phyloP scores from a whole-genome alignment of 2,329 filamentous ascomycete genomes.

The Coniella vitis region DNA sequence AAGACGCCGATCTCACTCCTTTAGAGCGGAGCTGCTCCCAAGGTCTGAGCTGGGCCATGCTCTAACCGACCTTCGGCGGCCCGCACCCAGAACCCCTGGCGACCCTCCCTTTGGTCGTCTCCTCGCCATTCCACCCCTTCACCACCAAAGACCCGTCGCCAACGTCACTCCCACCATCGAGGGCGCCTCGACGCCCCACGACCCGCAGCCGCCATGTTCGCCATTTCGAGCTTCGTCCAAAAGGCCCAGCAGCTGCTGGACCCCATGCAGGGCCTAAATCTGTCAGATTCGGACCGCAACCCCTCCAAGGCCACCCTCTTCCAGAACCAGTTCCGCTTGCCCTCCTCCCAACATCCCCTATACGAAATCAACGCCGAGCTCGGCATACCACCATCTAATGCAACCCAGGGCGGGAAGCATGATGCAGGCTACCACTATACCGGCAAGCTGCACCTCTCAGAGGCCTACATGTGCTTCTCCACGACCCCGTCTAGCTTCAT shows the following conservation, averaged over 20 bases:
- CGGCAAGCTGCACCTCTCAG: constrained; percentile 87
- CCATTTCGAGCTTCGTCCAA: constrained; percentile 75
- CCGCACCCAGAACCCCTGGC: constrained; percentile 3
- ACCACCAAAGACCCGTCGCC: neutral
- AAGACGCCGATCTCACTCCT: too few species aligned
- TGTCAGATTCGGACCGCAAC: constrained; percentile 68
- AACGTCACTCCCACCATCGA: constrained; percentile 7
- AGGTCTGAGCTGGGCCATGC: neutral
- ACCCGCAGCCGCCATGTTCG: constrained; percentile 44
- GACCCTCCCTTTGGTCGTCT: neutral
- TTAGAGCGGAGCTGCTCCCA: too few species aligned
- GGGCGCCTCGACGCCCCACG: constrained; percentile 12
- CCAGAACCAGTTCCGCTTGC: constrained; percentile 92
- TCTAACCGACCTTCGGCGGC: neutral
- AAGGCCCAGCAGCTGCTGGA: constrained; percentile 95
- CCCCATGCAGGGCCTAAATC: constrained; percentile 68
- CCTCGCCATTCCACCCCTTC: neutral
- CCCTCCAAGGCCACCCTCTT: constrained; percentile 91
- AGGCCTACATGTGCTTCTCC: constrained; percentile 93
- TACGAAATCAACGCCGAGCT: constrained; percentile 97
- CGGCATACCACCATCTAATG: constrained; percentile 70
- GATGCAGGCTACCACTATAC: constrained; percentile 80
- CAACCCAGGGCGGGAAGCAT: constrained; percentile 62
- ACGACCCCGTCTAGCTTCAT: constrained; percentile 86
- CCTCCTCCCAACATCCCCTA: constrained; percentile 82